phyloP scores from a whole-genome alignment of 345 rosid genomes.

The Carallia brachiata region DNA sequence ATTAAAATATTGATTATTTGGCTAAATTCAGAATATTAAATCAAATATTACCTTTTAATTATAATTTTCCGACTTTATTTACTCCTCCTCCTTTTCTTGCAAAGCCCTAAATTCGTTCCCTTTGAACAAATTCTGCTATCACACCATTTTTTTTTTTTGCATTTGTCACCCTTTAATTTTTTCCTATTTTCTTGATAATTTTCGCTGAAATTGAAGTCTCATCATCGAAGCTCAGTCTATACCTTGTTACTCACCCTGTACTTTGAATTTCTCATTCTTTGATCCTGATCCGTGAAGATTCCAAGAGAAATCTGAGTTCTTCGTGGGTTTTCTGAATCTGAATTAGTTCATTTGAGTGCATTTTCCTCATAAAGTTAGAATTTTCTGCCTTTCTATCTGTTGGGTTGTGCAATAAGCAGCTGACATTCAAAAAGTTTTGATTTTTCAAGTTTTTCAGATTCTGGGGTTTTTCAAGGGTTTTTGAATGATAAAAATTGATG shows the following conservation, averaged over 20 bases:
- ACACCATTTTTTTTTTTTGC: constrained; percentile 19
- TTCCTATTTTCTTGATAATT: constrained; percentile 21
- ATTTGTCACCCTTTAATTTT: constrained; percentile 38
- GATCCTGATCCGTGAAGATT: constrained; percentile 24
- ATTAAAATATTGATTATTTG: constrained; percentile 57
- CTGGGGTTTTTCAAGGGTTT: constrained; percentile 26
- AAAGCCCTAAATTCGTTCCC: constrained; percentile 77
- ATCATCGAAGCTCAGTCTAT: constrained; percentile 44
- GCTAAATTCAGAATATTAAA: constrained; percentile 50
- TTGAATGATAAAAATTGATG: constrained; percentile 44
- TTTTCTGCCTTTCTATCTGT: neutral
- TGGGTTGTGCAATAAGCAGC: constrained; percentile 12
- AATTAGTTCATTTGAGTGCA: constrained; percentile 18
- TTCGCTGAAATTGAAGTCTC: constrained; percentile 19
- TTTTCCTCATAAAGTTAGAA: constrained; percentile 12
- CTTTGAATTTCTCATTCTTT: neutral
- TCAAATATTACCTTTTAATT: constrained; percentile 24
- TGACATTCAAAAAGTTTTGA: constrained; percentile 23
- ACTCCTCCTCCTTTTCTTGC: constrained; percentile 41
- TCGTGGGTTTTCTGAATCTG: constrained; percentile 1
- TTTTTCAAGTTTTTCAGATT: constrained; percentile 27
- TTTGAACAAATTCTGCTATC: constrained; percentile 42
- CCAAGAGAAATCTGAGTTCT: constrained; percentile 11
- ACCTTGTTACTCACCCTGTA: no score
- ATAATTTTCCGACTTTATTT: constrained; percentile 39